A percentile compares a stretch with the other conserved stretches of the same genome.
phyloP scores from a whole-genome alignment of 495 filamentous ascomycete genomes.

The Penicillium mononematosum region DNA sequence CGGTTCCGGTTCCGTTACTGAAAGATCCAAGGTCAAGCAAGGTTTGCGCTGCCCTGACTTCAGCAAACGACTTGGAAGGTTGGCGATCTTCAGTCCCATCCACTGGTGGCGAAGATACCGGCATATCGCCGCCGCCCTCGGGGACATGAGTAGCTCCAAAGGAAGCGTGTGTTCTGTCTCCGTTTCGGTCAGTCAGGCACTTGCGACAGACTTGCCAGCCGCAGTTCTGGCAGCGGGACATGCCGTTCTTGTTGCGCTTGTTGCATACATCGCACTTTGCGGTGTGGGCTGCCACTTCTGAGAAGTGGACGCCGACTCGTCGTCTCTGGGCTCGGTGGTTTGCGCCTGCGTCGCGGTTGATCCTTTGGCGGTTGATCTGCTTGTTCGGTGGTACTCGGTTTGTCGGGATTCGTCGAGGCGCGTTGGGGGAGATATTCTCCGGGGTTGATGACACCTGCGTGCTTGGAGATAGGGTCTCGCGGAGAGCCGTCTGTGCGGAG shows the following conservation, averaged over 20 bases:
- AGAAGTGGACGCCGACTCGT: slow-evolving; percentile 23
- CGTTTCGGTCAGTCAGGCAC: slow-evolving; percentile 29
- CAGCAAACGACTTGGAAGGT: background rate
- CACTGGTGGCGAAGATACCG: background rate
- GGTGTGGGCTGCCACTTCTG: slow-evolving; percentile 41
- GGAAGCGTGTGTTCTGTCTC: slow-evolving; percentile 26
- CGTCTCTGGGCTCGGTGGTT: background rate
- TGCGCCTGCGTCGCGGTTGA: background rate
- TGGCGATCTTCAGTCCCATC: background rate
- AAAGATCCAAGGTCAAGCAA: background rate
- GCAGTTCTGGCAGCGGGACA: slow-evolving; percentile 46
- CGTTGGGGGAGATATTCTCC: background rate
- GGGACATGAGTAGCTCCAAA: slow-evolving; percentile 17
- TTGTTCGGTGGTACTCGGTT: background rate
- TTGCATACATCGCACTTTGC: slow-evolving; percentile 54
- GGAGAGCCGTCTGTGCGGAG: background rate
- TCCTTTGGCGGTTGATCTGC: background rate
- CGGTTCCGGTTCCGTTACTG: background rate
- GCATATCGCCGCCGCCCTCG: background rate
- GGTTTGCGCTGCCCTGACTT: background rate
- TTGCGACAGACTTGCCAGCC: slow-evolving; percentile 45
- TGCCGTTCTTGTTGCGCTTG: slow-evolving; percentile 40
- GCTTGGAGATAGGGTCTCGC: background rate
- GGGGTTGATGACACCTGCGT: background rate
- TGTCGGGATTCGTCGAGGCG: background rate